phyloP scores from a whole-genome alignment of 352 stramenopile species.

The Globisporangium cylindrosporum region DNA sequence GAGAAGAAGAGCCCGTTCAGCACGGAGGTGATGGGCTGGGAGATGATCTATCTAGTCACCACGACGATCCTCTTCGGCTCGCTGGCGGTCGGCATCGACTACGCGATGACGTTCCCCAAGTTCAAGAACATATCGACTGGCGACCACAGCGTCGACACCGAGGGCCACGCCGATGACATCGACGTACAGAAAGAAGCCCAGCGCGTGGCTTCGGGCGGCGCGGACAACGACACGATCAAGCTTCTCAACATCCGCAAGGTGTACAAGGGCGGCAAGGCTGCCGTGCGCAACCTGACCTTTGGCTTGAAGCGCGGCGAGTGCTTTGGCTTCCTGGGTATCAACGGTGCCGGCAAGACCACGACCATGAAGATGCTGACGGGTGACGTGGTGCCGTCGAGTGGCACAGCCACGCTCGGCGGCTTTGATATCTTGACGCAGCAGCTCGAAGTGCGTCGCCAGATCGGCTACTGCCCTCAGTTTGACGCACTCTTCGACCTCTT shows the following conservation, averaged over 20 bases:
- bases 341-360: slow-evolving; percentile 91
- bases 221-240: slow-evolving; percentile 35
- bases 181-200: slow-evolving; percentile 42
- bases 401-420: slow-evolving; percentile 48
- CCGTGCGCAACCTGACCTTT: slow-evolving; percentile 75
- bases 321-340: slow-evolving; percentile 94
- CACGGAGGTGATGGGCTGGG: slow-evolving; percentile 22
- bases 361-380: slow-evolving; percentile 95
- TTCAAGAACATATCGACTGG: slow-evolving; percentile 27
- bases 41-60: slow-evolving; percentile 30
- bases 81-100: slow-evolving; percentile 50
- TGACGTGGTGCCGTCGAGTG: slow-evolving; percentile 64
- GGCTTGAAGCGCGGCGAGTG: slow-evolving; percentile 83
- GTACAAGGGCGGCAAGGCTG: slow-evolving; percentile 62
- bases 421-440: slow-evolving; percentile 79
- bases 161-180: slow-evolving; percentile 6
- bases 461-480: slow-evolving; percentile 94
- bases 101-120: slow-evolving; percentile 56
- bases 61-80: slow-evolving; percentile 20
- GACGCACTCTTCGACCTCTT: slow-evolving; percentile 83
- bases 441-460: slow-evolving; percentile 62
- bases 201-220: slow-evolving; percentile 26
- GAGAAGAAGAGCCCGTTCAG: neutral
- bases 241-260: slow-evolving; percentile 40
- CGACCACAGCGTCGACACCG: neutral